Evolutionary conservation across 257 asterid species (phyloP), one percentile per base, ranked within the genome.

Genomic region (Oldenlandia corymbosa): DNA sequence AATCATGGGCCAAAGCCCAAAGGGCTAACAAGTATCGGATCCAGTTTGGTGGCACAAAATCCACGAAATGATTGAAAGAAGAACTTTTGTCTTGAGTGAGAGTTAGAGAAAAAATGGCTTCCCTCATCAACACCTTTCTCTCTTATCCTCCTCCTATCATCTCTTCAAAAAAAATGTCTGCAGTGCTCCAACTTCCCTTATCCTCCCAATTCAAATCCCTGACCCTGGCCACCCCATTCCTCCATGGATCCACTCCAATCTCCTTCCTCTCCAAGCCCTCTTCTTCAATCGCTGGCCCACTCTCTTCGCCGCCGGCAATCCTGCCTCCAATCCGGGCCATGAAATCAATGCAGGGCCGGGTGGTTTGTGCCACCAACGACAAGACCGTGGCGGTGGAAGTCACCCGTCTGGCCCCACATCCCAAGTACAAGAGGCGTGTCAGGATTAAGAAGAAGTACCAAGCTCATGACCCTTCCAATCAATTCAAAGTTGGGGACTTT

Each of bases 391-490:
- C 93, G 0, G 97, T 92, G 43, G 99, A 92, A 68, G 97, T 92
- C 1, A 70, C 76, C 7, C 97, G 97, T 1, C 74, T 89, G 60
- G 93, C 96, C 45, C 95, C 95, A 5, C 99, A 92, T 68, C 99
- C 99, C 0, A 92, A 92, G 90, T 92, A 92, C 85, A 84, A 92
- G 80, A 89, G 97, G 13, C 83, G 99, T 30, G 90, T 89, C 65
- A 74, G 92, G 85, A 73, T 70, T 78, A 92, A 87, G 97, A 92
- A 87, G 96, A 92, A 73, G 88, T 92, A 76, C 81, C 99, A 92
- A 70, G 99, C 94, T 36, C 97, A 92, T 59, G 97, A 92, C 85
- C 91, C 88, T 42, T 32, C 65, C 48, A 92, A 92, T 72, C 95
- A 85, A 76, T 92, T 92, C 60, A 64, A 89, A 71, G 89, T 88